phyloP scores from a whole-genome alignment of 306 rosid genomes.

The Adenanthera pavonina region DNA sequence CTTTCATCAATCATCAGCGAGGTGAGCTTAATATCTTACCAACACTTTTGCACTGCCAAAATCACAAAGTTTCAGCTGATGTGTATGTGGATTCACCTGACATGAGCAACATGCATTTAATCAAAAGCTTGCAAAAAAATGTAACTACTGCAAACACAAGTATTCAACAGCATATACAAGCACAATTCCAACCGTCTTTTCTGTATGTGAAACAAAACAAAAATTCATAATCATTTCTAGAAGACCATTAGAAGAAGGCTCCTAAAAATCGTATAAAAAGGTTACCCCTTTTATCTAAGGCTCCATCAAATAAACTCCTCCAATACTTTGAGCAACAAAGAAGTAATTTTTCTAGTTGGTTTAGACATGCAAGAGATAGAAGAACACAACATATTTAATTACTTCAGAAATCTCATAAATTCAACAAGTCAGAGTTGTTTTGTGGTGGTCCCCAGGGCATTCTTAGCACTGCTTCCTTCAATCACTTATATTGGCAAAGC shows the following conservation, averaged over 20 bases:
- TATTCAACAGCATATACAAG: not conserved
- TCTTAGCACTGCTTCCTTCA: slow-evolving; percentile 5
- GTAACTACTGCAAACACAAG: slow-evolving; percentile 19
- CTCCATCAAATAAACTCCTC: slow-evolving; percentile 1
- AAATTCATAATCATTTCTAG: slow-evolving; percentile 3
- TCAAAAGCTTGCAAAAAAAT: slow-evolving; percentile 9
- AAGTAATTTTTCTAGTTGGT: not conserved
- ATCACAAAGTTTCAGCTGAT: slow-evolving; percentile 96
- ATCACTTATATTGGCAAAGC: not conserved
- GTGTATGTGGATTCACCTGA: slow-evolving; percentile 99
- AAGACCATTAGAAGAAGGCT: slow-evolving; percentile 17
- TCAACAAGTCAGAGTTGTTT: slow-evolving; percentile 18
- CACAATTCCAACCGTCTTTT: slow-evolving; percentile 26
- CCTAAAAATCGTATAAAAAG: slow-evolving; percentile 8
- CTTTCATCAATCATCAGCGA: slow-evolving; percentile 35
- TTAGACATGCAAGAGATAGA: not conserved
- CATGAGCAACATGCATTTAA: slow-evolving; percentile 46
- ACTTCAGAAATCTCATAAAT: slow-evolving; percentile 1
- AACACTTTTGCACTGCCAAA: slow-evolving; percentile 98
- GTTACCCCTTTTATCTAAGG: not conserved
- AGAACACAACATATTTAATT: slow-evolving; percentile 22
- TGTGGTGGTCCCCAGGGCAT: not conserved
- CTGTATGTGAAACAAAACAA: slow-evolving; percentile 19
- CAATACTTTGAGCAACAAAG: not conserved
- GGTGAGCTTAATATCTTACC: slow-evolving; percentile 61